Base-by-base conservation (phyloP, 2,329 filamentous ascomycete species). In the Sporothrix schenckii region DNA sequence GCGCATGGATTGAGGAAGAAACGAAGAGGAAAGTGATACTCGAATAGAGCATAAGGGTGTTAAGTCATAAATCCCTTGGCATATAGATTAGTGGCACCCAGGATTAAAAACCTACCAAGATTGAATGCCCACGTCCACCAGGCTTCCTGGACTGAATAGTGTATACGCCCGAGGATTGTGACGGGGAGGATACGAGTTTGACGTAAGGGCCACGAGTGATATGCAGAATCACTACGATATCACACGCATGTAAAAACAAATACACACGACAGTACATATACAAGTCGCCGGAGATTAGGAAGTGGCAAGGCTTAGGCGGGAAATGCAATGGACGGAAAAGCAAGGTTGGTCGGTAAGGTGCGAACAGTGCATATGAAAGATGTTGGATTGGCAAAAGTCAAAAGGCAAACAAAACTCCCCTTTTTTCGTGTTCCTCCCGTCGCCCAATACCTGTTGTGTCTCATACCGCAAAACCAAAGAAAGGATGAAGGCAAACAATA, bases 381-480 rank as follows among this genome's bases (percentile, higher is more conserved):
- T 49, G 6, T 49, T 30, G 44, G 44, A 65, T 50, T 65, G 41
- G 44, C 11, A 52, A 3, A 52, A n/a, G 14, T 16, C n/a, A 27
- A 63, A 60, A 19, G 21, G 52, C 27, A 56, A 61, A 30, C 47
- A 52, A 34, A 66, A 52, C 30, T 52, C 63, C 63, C 47, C 61
- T 52, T 66, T 50, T 52, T 39, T 21, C 44, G 27, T 52, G 21
- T 65, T 19, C 63, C 41, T 21, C 41, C 6, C 21, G 14, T 49
- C 60, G 21, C 47, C 47, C 47, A 41, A 47, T 66, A 53, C 27
- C 63, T 21, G 47, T 34, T 52, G 16, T 52, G 27, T 66, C 39
- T 66, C 47, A n/a, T 66, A 39, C 47, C 47, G 61, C 44, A 52
- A 52, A 14, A 66, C 47, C 19, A 53, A 69, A 60, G 19, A 53